These are phyloP conservation scores for Elaphomyces granulatus DNA, from an alignment of 495 filamentous ascomycete species.

Conservation along the genomic window DNA sequence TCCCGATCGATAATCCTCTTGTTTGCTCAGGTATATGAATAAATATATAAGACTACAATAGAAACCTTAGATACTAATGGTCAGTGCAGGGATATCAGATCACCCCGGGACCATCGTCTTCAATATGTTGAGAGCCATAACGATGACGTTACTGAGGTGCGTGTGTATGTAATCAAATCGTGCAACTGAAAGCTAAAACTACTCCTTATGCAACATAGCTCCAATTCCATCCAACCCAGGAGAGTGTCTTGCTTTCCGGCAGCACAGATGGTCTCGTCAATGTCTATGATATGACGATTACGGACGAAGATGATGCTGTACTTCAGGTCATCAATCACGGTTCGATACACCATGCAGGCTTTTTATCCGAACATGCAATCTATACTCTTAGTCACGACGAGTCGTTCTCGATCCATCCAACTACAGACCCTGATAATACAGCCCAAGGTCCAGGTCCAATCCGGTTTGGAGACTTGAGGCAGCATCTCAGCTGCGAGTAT, in stretches of 20 bases:
- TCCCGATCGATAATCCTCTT: too few relatives aligned
- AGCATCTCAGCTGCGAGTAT: conserved; percentile 64
- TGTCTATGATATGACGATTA: conserved; percentile 58
- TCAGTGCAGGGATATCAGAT: conserved; percentile 52
- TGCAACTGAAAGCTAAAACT: neutral
- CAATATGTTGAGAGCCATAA: conserved; percentile 78
- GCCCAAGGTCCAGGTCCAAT: conserved; percentile 35
- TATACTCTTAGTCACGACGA: conserved; percentile 73
- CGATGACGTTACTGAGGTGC: conserved; percentile 77
- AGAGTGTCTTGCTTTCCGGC: conserved; percentile 59
- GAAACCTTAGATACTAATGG: conserved; percentile 24
- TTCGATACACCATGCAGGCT: conserved; percentile 76
- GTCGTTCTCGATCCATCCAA: conserved; percentile 59
- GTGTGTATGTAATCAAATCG: conserved; percentile 4
- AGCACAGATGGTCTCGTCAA: conserved; percentile 89
- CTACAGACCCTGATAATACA: conserved; percentile 43
- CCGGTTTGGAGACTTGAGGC: conserved; percentile 64
- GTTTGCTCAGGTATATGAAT: too few relatives aligned
- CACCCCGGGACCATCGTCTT: conserved; percentile 33
- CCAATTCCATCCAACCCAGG: conserved; percentile 51
- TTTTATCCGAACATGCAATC: conserved; percentile 52
- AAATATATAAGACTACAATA: too few relatives aligned
- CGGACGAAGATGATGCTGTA: conserved; percentile 76
- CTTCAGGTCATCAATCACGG: conserved; percentile 78
- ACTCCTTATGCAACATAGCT: conserved; percentile 29